These are phyloP conservation scores for Zalerion maritima DNA, from an alignment of 495 filamentous ascomycete genomes.

Conservation along the genomic window DNA sequence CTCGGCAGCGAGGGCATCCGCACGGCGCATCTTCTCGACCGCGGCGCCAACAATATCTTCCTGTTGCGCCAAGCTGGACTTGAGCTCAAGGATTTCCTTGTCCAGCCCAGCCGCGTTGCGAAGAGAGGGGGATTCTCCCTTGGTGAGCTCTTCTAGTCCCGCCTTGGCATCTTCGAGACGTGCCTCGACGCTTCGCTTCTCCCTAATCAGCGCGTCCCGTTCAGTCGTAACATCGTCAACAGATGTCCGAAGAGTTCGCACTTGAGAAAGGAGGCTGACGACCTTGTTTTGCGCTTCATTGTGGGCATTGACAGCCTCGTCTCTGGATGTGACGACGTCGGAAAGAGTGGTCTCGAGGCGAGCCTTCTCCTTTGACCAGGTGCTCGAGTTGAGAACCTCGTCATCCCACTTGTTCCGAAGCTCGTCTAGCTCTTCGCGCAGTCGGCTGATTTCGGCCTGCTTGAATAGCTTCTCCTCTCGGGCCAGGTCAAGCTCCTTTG, in stretches of 20 bases:
- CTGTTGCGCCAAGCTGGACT: constrained; percentile 77
- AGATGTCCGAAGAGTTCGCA: constrained; percentile 65
- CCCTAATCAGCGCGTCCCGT: constrained; percentile 68
- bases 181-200: constrained; percentile 80
- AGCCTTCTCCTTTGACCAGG: constrained; percentile 96
- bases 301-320: constrained; percentile 85
- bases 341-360: constrained; percentile 82
- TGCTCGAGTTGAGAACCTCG: constrained; percentile 92
- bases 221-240: constrained; percentile 80
- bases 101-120: constrained; percentile 85
- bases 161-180: constrained; percentile 80
- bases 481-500: constrained; percentile 83
- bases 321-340: constrained; percentile 75
- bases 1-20: constrained; percentile 75
- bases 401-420: constrained; percentile 96
- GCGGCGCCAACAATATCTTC: constrained; percentile 88
- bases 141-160: constrained; percentile 80
- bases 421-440: constrained; percentile 90
- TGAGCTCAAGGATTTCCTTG: constrained; percentile 79
- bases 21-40: constrained; percentile 95
- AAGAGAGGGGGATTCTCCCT: constrained; percentile 76
- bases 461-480: constrained; percentile 62
- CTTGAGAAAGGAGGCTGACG: constrained; percentile 80
- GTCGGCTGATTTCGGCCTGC: constrained; percentile 49
- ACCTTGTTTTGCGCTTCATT: constrained; percentile 90